Conservation (phyloP, 2,329 filamentous ascomycete genomes). For the Podosphaera xanthii region DNA sequence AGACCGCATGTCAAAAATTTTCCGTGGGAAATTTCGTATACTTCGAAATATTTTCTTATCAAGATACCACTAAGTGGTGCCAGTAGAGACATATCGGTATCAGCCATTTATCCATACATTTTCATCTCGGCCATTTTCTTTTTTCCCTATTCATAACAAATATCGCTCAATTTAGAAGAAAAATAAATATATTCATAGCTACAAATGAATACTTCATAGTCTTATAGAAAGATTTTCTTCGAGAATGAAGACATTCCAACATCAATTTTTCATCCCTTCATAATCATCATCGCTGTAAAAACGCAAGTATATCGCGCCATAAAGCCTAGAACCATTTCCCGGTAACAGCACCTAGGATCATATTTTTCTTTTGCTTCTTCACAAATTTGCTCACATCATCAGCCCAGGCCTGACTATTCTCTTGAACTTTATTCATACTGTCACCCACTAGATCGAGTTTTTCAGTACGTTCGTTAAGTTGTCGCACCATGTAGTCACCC, state of each 20-base stretch:
- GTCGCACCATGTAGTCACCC: slow-evolving; percentile 63
- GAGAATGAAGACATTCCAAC: neutral
- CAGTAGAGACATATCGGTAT: no score
- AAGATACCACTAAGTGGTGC: no score
- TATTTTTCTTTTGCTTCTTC: slow-evolving; percentile 63
- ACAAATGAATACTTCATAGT: neutral
- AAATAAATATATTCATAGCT: neutral
- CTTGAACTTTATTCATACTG: slow-evolving; percentile 59
- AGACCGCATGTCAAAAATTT: no score
- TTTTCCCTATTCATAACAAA: neutral
- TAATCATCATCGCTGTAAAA: neutral
- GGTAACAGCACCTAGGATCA: slow-evolving; percentile 48
- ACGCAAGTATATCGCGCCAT: neutral
- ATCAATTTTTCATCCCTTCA: neutral
- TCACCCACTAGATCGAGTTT: slow-evolving; percentile 66
- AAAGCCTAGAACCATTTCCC: slow-evolving; percentile 22
- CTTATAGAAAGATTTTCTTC: neutral
- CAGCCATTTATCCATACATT: neutral
- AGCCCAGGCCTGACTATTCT: slow-evolving; percentile 63
- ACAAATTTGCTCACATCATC: slow-evolving; percentile 78
- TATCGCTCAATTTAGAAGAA: neutral
- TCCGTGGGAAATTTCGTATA: no score
- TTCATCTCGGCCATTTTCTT: neutral
- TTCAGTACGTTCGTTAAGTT: slow-evolving; percentile 78
- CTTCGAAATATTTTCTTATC: no score